Evolutionary conservation across 2,329 filamentous ascomycete species (phyloP), one percentile per base, ranked within the genome.

Genomic region (Cladophialophora chaetospira): DNA sequence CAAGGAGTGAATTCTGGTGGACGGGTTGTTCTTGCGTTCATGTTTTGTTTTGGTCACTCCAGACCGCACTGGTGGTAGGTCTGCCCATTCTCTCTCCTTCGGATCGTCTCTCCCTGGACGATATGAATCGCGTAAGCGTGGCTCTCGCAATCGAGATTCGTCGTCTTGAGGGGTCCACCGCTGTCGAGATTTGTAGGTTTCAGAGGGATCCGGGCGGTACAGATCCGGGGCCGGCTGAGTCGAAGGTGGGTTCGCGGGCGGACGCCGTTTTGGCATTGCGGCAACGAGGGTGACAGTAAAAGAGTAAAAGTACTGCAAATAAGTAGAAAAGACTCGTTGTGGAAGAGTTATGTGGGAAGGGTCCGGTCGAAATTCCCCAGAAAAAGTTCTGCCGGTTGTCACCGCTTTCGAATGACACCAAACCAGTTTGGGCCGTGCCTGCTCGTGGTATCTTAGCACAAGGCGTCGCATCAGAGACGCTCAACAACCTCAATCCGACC

Each of bases 1-100:
- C 15, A 67, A 57, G 15, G 63, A 66, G 44, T 63, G 63, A 11
- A 66, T 66, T 36, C 63, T 61, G n/a, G 63, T 62, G 3, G 64
- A 66, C 5, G 54, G 58, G 38, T 66, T 66, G 43, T 53, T 58
- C 29, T 54, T 54, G 11, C 64, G 58, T 33, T 60, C 62, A 28
- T 53, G 57, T 43, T 62, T 66, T 19, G 58, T 58, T 50, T 65
- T 63, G 11, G 35, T 53, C n/a, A 60, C 58, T 4, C 45, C 58
- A 36, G 53, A 57, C 36, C 58, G 38, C 8, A 52, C 40, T 4
- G 53, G 54, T 28, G 53, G 46, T 3, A 51, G 36, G 11, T n/a
- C n/a, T 31, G 9, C 19, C 31, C 15, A 11, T 6, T 15, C 17
- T 15, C 15, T 29, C 11, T 38, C 25, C 21, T 28, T 3, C 13